phyloP scores from a whole-genome alignment of 768 basidiomycete species.

The Leccinum aurantiacum region DNA sequence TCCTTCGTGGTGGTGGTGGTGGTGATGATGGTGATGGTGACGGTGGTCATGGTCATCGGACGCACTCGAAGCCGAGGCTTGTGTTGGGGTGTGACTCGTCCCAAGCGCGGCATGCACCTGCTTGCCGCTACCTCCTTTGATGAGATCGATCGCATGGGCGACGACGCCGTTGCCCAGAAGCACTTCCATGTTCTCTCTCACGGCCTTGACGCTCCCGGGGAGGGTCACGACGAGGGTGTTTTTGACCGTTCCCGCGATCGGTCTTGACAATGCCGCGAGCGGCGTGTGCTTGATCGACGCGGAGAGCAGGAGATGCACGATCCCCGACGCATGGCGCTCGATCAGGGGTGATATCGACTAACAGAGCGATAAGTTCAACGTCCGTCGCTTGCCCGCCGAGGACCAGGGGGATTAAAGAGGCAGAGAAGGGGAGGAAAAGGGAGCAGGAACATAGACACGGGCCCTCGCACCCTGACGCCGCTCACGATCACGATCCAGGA shows the following conservation, averaged over 20 bases:
- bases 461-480: neutral
- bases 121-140: constrained; percentile 65
- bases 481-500: neutral
- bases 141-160: constrained; percentile 70
- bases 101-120: constrained; percentile 55
- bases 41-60: constrained; percentile 21
- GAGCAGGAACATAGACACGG: neutral
- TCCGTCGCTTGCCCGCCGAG: neutral
- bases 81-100: constrained; percentile 22
- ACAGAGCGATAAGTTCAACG: neutral
- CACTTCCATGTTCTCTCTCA: constrained; percentile 70
- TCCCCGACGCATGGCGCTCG: constrained; percentile 64
- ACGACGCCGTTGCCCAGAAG: constrained; percentile 59
- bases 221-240: constrained; percentile 74
- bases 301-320: constrained; percentile 72
- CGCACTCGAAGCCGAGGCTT: constrained; percentile 17
- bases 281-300: constrained; percentile 73
- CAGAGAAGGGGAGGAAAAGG: neutral
- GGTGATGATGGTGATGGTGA: constrained; percentile 33
- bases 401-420: neutral
- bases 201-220: constrained; percentile 84
- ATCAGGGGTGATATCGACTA: constrained; percentile 66
- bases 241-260: constrained; percentile 71
- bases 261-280: constrained; percentile 79
- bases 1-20: constrained; percentile 41